Base-by-base conservation (phyloP, 768 basidiomycete genomes). In the Xerocomellus chrysenteron region DNA sequence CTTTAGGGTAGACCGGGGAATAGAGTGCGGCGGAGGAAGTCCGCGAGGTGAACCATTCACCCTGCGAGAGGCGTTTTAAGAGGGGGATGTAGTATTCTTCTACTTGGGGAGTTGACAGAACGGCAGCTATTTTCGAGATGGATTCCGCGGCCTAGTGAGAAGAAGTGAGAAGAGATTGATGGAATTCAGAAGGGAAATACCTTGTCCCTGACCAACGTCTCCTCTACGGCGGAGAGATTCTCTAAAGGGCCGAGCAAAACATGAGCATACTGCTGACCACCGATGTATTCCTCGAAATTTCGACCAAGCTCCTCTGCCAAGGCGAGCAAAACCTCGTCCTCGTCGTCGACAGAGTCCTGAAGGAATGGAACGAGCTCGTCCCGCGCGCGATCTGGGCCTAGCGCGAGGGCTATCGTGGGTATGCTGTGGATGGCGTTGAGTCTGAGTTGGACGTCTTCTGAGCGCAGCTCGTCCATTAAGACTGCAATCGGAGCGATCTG, bases 41-140 rank as follows among this genome's bases (percentile, higher is more conserved):
- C 55, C 97, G 84, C 6, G 94, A 95, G 13, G 97, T 98, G 78
- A 98, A 98, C 97, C 97, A 99, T 75, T 98, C 96, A 56, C 95
- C 97, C 55, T 83, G 82, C 3, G 94, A 87, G 50, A 99, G 82
- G 51, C 94, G 86, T 68, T 88, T 90, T 56, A 98, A 73, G 52
- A 99, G 81, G 50, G 97, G 97, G 56, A 98, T 86, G 75, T 94
- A 96, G 72, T 84, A 84, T 68, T 91, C 86, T 74, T 98, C 94
- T 66, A 95, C 78, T 73, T 95, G 92, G 16, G 79, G 65, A 52
- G 87, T 81, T 24, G 87, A 88, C 44, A 99, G 80, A 47, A 90
- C 82, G 47, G 76, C 77, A 49, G 92, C 87, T 62, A 98, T 81
- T 76, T 94, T 94, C 58, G 93, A 88, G 73, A 98, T 93, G 42